Evolutionary conservation across 805 yeast genomes (phyloP), one percentile per base, ranked within the genome.

Genomic region (Nakazawaea wickerhamii): DNA sequence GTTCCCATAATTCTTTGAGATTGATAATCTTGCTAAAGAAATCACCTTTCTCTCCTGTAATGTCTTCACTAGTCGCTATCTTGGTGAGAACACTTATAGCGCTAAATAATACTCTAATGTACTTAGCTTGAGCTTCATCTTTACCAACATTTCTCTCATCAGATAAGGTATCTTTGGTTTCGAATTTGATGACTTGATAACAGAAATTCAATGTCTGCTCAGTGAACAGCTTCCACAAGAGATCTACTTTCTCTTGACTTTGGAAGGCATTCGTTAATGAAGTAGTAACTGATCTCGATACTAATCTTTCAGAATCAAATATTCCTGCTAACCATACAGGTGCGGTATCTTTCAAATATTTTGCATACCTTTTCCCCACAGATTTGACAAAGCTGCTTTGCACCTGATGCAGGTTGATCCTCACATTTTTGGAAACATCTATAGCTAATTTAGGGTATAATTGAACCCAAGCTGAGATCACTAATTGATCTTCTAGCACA

Each of bases 381-480:
- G 50, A 43, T 13, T 53, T 48, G 30, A 84, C 77, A 30, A 79
- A 65, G 14, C 55, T 58, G 1, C 83, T 74, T 39, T 89, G 89
- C 3, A 80, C 67, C 45, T 73, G 77, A 55, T 88, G 95, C 3
- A 88, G 59, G 15, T 69, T 55, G 7, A 63, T 44, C 44, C 97
- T 70, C 1, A 88, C 84, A 11, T 64, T 62, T 49, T 82, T 77
- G 2, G 90, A 79, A 41, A 75, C 77, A 47, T 85, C 93, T 5
- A 83, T 68, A 2, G 93, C 71, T 22, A 90, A 63, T 54, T 88
- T 86, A 0, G 96, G 83, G 54, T 86, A 91, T 17, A 87, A 50
- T 58, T 88, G 95, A 36, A 86, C 70, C 95, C 87, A 86, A 28
- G 79, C 73, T 40, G 68, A 70, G n/a, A 73, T 59, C 15, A 73